Percentiles rank a stretch among this genome's conserved stretches.
Conservation (phyloP, 345 rosid genomes). For the Gossypium turneri region DNA sequence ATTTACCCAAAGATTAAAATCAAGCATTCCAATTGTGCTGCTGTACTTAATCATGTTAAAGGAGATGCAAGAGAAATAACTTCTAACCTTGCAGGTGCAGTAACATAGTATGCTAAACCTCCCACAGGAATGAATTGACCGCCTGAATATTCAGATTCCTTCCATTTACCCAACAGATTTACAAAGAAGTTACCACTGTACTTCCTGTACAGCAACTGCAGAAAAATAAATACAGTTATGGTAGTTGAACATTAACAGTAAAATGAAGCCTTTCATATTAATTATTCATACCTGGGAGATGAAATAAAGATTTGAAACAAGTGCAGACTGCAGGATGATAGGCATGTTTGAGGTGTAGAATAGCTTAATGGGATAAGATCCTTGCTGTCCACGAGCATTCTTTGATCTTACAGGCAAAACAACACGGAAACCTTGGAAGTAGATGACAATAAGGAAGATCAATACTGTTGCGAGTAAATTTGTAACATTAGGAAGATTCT, state of each 20-base stretch:
- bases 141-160: constrained; percentile 13
- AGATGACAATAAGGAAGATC: constrained; percentile 54
- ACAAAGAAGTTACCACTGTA: constrained; percentile 68
- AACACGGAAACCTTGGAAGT: constrained; percentile 77
- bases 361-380: constrained; percentile 70
- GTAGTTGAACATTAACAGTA: not conserved
- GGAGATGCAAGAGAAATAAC: not conserved
- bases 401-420: constrained; percentile 68
- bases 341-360: constrained; percentile 86
- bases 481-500: constrained; percentile 69
- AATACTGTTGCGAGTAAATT: constrained; percentile 66
- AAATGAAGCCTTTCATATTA: not conserved
- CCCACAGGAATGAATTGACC: constrained; percentile 70
- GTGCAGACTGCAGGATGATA: constrained; percentile 74
- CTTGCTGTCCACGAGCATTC: constrained; percentile 76
- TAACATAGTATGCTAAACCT: constrained; percentile 65
- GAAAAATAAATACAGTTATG: constrained; percentile 14
- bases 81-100: constrained; percentile 60
- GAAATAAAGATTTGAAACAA: constrained; percentile 42
- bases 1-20: not conserved
- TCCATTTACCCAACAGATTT: constrained; percentile 54
- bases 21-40: not conserved
- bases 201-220: constrained; percentile 59
- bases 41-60: not conserved
- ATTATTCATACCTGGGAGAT: constrained; percentile 29